These are phyloP conservation scores for Glycine soja DNA, from an alignment of 306 rosid species.

Conservation along the genomic window DNA sequence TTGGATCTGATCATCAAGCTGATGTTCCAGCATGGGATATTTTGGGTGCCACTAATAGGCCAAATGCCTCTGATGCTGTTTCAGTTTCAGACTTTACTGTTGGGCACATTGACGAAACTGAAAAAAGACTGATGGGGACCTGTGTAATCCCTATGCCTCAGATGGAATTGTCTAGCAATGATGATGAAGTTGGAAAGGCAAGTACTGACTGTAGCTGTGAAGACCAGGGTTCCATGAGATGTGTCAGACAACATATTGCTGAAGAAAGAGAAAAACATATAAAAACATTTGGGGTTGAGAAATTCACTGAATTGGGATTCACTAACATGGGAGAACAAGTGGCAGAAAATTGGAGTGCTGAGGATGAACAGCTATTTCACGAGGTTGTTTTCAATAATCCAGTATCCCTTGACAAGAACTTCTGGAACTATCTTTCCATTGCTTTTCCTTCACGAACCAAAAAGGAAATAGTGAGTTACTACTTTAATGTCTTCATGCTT, in stretches of 20 bases:
- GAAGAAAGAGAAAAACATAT: conserved; percentile 67
- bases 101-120: conserved; percentile 47
- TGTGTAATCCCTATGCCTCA: conserved; percentile 83
- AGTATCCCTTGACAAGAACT: conserved; percentile 67
- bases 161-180: conserved; percentile 40
- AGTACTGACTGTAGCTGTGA: conserved; percentile 75
- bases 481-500: conserved; percentile 91
- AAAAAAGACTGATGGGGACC: conserved; percentile 64
- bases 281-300: conserved; percentile 69
- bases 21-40: conserved; percentile 66
- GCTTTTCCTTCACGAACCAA: conserved; percentile 73
- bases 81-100: conserved; percentile 39
- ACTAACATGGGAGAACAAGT: conserved; percentile 86
- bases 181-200: conserved; percentile 63
- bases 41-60: conserved; percentile 15
- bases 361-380: conserved; percentile 72
- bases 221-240: conserved; percentile 67
- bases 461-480: conserved; percentile 85
- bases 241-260: conserved; percentile 71
- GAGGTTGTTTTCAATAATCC: conserved; percentile 77
- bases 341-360: conserved; percentile 71
- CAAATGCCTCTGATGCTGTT: conserved; percentile 40
- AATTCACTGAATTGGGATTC: conserved; percentile 64
- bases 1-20: conserved; percentile 83
- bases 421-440: conserved; percentile 72